Conservation (phyloP, 2,329 filamentous ascomycete species). For the Fusarium luffae region DNA sequence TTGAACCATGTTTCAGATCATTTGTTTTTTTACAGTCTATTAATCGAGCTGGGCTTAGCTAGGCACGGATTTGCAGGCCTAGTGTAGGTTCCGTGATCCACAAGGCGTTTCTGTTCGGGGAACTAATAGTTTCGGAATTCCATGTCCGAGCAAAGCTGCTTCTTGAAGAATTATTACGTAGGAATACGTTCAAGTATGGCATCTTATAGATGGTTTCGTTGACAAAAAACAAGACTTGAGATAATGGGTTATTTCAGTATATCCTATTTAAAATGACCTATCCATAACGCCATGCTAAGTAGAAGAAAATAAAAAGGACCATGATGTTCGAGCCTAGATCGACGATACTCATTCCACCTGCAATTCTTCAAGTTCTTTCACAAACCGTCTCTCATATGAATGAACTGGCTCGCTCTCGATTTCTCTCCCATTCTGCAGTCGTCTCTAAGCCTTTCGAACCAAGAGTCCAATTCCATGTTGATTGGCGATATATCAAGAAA, state of each 20-base stretch:
- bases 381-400: neutral
- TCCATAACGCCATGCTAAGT: constrained; percentile 32
- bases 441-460: neutral
- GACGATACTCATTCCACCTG: constrained; percentile 3
- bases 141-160: neutral
- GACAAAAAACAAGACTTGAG: neutral
- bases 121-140: neutral
- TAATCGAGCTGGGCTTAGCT: neutral
- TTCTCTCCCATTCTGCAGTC: neutral
- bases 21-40: neutral
- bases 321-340: constrained; percentile 6
- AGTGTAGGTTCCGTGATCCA: neutral
- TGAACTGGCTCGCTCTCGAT: neutral
- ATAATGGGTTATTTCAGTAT: neutral
- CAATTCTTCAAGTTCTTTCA: neutral
- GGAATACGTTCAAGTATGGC: neutral
- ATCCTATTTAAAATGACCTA: constrained; percentile 12
- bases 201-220: neutral
- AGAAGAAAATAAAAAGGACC: constrained; percentile 10
- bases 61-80: neutral
- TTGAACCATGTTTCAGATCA: neutral
- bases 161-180: neutral
- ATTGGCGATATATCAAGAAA: constrained; percentile 15
- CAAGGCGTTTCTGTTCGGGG: neutral
- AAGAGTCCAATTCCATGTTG: neutral